Percentiles rank a stretch among this genome's conserved stretches.
These are phyloP conservation scores for Cymbopogon citratus DNA, from an alignment of 176 grass and related monocot species.

Conservation along the genomic window DNA sequence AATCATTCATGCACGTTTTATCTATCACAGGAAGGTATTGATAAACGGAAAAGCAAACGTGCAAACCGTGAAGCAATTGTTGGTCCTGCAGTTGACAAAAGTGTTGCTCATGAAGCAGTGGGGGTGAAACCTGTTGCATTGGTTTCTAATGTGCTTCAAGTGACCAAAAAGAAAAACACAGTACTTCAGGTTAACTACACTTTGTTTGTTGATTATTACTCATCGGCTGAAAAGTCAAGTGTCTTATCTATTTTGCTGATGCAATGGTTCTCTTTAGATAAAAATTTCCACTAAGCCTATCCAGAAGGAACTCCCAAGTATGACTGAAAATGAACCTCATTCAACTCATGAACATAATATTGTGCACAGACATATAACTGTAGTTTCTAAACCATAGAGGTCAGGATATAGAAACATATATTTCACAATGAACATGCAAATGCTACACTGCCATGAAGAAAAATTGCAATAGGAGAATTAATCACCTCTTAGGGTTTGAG, in stretches of 20 bases:
- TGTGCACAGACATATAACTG: too few species aligned
- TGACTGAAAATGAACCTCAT: too few species aligned
- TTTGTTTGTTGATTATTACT: background rate
- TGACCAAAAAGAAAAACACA: constrained; percentile 87
- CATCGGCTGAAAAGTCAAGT: background rate
- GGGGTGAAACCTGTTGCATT: constrained; percentile 65
- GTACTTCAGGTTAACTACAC: constrained; percentile 68
- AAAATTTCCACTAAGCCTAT: constrained; percentile 60
- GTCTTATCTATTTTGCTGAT: constrained; percentile 3
- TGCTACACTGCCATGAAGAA: too few species aligned
- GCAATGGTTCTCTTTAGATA: constrained; percentile 48
- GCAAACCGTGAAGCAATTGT: constrained; percentile 64
- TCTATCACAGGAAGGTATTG: constrained; percentile 42
- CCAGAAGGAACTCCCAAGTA: constrained; percentile 42
- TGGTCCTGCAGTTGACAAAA: constrained; percentile 89
- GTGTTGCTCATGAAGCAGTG: constrained; percentile 80
- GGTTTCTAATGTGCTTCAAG: constrained; percentile 70
- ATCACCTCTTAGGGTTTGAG: too few species aligned
- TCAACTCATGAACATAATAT: too few species aligned
- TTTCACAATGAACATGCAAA: too few species aligned
- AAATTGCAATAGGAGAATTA: too few species aligned
- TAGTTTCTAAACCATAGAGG: too few species aligned
- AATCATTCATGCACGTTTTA: background rate
- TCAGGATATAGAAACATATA: too few species aligned
- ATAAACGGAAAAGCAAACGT: constrained; percentile 46